A percentile compares a stretch with the other conserved stretches of the same genome.
These are phyloP conservation scores for Septoria petroselini DNA, from an alignment of 2,329 filamentous ascomycete genomes.

Conservation along the genomic window DNA sequence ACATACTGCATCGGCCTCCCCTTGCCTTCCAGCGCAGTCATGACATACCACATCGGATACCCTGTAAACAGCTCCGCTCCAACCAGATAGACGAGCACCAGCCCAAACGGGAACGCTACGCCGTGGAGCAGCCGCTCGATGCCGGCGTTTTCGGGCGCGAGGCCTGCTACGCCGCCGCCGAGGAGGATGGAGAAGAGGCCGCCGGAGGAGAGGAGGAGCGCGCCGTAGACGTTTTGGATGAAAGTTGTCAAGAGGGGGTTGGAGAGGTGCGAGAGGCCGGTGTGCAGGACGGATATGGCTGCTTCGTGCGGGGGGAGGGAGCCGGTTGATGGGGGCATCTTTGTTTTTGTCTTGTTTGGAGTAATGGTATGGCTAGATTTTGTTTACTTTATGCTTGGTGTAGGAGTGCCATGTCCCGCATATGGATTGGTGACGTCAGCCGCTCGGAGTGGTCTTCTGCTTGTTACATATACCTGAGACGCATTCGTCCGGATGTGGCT, in stretches of 20 bases:
- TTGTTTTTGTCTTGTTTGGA: neutral
- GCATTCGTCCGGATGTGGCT: no score
- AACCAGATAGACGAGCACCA: constrained; percentile 32
- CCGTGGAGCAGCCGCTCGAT: constrained; percentile 30
- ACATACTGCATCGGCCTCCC: constrained; percentile 26
- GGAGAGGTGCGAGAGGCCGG: constrained; percentile 29
- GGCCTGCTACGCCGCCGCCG: constrained; percentile 23
- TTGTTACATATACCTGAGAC: no score
- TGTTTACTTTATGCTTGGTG: no score
- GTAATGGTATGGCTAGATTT: no score
- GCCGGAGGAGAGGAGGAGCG: constrained; percentile 29
- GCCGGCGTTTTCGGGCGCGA: constrained; percentile 26
- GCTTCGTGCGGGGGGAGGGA: constrained; percentile 27
- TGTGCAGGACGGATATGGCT: constrained; percentile 24
- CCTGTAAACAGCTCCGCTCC: constrained; percentile 35
- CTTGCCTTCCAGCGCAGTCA: constrained; percentile 29
- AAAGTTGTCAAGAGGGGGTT: constrained; percentile 26
- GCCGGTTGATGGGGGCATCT: constrained; percentile 16
- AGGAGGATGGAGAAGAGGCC: constrained; percentile 27
- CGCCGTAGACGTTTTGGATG: constrained; percentile 34
- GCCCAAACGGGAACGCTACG: constrained; percentile 29
- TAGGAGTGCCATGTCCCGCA: no score
- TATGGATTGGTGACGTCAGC: no score
- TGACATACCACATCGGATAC: constrained; percentile 35
- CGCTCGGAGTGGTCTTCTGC: no score